These are phyloP conservation scores for Butyriboletus loyo DNA, from an alignment of 768 basidiomycete species.

Conservation along the genomic window DNA sequence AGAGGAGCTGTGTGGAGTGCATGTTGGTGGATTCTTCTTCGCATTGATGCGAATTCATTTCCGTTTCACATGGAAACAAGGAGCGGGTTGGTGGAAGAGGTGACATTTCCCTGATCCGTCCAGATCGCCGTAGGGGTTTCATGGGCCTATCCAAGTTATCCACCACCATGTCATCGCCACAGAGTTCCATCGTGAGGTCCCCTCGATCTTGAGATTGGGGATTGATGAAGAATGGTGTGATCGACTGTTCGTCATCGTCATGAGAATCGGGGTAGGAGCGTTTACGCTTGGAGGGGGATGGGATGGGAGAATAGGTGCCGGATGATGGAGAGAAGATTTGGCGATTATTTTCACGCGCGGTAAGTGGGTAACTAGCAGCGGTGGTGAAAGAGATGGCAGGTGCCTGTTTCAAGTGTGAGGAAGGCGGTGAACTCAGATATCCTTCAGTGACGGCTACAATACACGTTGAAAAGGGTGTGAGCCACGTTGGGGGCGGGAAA, in stretches of 20 bases:
- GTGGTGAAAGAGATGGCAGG: constrained; percentile 16
- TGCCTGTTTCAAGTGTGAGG: constrained; percentile 31
- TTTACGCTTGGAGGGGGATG: constrained; percentile 39
- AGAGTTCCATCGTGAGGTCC: constrained; percentile 20
- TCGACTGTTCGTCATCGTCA: constrained; percentile 19
- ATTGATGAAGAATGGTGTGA: constrained; percentile 14
- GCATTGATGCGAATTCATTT: constrained; percentile 32
- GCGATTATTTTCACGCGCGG: constrained; percentile 55
- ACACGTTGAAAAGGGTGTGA: constrained; percentile 26
- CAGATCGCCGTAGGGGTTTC: constrained; percentile 36
- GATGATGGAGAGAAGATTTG: constrained; percentile 42
- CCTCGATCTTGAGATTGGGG: constrained; percentile 24
- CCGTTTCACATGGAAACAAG: constrained; percentile 28
- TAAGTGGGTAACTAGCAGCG: constrained; percentile 41
- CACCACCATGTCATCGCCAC: constrained; percentile 29
- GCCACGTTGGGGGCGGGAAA: constrained; percentile 27
- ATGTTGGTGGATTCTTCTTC: constrained; percentile 18
- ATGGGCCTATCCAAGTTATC: constrained; percentile 28
- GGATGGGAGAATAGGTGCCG: constrained; percentile 30
- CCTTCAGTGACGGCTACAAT: constrained; percentile 58
- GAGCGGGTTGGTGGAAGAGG: constrained; percentile 23
- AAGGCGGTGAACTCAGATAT: constrained; percentile 46
- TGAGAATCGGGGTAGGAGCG: constrained; percentile 22
- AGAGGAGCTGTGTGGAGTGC: constrained; percentile 17
- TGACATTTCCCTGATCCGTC: constrained; percentile 28